phyloP scores from a whole-genome alignment of 2,329 filamentous ascomycete genomes.

The Scortechinia acanthostroma region DNA sequence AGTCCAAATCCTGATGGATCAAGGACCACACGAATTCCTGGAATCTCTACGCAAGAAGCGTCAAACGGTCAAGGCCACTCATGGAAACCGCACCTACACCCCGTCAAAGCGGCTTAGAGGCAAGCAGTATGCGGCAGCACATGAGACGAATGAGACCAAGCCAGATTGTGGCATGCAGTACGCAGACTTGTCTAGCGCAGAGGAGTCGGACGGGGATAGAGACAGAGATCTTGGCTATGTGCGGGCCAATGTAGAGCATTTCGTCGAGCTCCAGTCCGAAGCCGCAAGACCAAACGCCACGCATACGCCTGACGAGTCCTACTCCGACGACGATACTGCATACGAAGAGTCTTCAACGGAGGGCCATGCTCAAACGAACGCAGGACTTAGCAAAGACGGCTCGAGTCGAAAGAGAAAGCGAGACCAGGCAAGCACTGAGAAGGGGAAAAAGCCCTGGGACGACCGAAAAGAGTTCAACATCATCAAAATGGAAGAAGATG shows the following conservation, averaged over 20 bases:
- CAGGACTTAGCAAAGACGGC: too few relatives aligned
- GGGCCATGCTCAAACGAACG: too few relatives aligned
- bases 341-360: not conserved
- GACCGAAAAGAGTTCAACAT: not conserved
- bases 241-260: not conserved
- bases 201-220: not conserved
- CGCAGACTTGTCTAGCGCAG: not conserved
- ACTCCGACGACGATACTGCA: not conserved
- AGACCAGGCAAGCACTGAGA: constrained; percentile 11
- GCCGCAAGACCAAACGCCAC: not conserved
- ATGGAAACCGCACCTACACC: constrained; percentile 22
- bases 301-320: not conserved
- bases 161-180: too few relatives aligned
- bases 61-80: constrained; percentile 15
- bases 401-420: not conserved
- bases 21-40: constrained; percentile 8
- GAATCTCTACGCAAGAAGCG: constrained; percentile 12
- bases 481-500: constrained; percentile 5
- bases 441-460: constrained; percentile 7
- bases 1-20: not conserved
- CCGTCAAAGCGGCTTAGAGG: constrained; percentile 26
- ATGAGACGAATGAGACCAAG: constrained; percentile 1
- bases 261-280: not conserved
- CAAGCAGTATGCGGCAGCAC: constrained; percentile 13
- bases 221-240: not conserved